These are phyloP conservation scores for Rhododendron simsii DNA, from an alignment of 148 eudicot genomes.

Conservation along the genomic window DNA sequence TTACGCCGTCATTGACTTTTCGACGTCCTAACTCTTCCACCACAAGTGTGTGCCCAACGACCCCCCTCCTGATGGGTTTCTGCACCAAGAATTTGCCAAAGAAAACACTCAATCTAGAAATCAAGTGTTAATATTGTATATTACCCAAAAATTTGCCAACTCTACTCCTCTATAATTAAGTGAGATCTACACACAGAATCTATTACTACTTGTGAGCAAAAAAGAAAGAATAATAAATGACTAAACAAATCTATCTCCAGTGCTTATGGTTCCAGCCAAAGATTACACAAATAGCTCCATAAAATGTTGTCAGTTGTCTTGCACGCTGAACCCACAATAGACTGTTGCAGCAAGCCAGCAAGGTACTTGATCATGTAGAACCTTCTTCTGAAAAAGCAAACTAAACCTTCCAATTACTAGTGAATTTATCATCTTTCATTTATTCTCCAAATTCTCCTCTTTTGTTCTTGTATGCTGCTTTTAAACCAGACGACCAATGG, in stretches of 20 bases:
- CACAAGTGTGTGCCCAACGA: conserved; percentile 70
- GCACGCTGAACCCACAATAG: not conserved
- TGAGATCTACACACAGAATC: not conserved
- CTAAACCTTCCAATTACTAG: not conserved
- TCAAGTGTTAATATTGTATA: too few relatives aligned
- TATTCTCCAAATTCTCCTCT: not conserved
- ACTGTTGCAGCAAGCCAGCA: not conserved
- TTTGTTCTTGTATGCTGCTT: not conserved
- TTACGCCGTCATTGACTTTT: conserved; percentile 60
- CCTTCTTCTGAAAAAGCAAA: not conserved
- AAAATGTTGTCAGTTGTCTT: not conserved
- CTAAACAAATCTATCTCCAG: not conserved
- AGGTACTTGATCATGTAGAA: not conserved
- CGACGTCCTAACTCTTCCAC: conserved; percentile 76
- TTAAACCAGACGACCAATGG: not conserved
- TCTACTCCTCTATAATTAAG: not conserved
- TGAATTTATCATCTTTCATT: not conserved
- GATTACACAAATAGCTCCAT: not conserved
- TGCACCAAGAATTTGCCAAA: conserved; percentile 23
- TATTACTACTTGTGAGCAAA: not conserved
- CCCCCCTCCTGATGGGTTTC: conserved; percentile 87
- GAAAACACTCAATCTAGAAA: not conserved
- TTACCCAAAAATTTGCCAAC: not conserved
- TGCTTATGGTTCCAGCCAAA: not conserved
- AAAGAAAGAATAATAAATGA: not conserved